Conservation (phyloP, 306 rosid species). For the Clitoria ternatea region DNA sequence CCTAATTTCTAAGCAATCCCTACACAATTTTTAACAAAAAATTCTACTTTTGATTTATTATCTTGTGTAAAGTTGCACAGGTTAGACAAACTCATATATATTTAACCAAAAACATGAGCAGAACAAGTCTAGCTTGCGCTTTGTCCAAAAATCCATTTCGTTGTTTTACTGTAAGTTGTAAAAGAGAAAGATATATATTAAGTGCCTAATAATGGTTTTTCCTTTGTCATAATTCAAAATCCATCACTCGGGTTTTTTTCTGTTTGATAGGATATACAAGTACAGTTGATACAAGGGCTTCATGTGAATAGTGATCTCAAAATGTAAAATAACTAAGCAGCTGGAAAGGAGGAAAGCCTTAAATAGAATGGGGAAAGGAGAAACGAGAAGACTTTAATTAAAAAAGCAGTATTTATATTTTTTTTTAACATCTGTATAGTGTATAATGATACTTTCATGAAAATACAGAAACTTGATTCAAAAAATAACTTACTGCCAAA, state of each 20-base stretch:
- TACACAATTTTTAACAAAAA: no score
- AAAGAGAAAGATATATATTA: neutral
- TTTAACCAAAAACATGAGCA: neutral
- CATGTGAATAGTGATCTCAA: neutral
- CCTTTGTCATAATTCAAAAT: neutral
- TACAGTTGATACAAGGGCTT: neutral
- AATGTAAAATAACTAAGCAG: neutral
- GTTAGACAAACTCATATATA: no score
- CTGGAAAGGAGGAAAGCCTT: neutral
- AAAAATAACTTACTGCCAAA: neutral
- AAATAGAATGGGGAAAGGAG: neutral
- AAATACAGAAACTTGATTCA: neutral
- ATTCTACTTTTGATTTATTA: no score
- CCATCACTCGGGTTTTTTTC: neutral
- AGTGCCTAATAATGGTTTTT: neutral
- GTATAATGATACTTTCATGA: slow-evolving; percentile 5
- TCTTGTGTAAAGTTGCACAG: no score
- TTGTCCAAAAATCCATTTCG: neutral
- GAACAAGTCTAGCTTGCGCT: neutral
- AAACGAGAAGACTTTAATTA: neutral
- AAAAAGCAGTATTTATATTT: neutral
- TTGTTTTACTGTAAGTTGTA: neutral
- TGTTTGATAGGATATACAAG: neutral
- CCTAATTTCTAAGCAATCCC: no score
- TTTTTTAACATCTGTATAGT: neutral